Percentiles rank a stretch among this genome's conserved stretches.
Conservation (phyloP, 345 rosid genomes). For the Gossypium longicalyx region DNA sequence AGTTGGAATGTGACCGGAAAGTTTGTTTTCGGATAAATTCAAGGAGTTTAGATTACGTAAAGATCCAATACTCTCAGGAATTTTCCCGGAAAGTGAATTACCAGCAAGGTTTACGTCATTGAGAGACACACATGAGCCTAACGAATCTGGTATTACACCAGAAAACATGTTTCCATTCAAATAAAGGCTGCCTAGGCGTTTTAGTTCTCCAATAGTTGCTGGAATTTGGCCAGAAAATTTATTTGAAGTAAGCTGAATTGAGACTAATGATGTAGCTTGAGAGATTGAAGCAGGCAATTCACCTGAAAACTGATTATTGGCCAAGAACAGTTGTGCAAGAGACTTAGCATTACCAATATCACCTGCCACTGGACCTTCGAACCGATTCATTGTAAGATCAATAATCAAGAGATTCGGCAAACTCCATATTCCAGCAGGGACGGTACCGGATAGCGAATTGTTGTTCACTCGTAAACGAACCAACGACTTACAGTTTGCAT, state of each 20-base stretch:
- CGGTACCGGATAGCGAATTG: constrained; percentile 54
- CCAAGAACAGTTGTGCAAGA: constrained; percentile 46
- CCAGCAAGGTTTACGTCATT: constrained; percentile 46
- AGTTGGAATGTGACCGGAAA: constrained; percentile 68
- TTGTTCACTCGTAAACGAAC: constrained; percentile 55
- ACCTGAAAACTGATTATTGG: constrained; percentile 58
- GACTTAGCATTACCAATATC: constrained; percentile 57
- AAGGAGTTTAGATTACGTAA: constrained; percentile 52
- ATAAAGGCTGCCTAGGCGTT: constrained; percentile 42
- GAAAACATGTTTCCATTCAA: constrained; percentile 48
- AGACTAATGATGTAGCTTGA: constrained; percentile 48
- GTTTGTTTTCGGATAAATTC: constrained; percentile 60
- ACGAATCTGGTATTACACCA: constrained; percentile 51
- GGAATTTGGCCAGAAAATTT: constrained; percentile 55
- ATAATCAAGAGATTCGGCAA: constrained; percentile 55
- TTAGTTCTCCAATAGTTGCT: constrained; percentile 45
- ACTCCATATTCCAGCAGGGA: constrained; percentile 73
- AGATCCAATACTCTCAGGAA: constrained; percentile 52
- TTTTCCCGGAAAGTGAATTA: constrained; percentile 56
- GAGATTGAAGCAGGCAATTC: constrained; percentile 50
- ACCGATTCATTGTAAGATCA: constrained; percentile 57
- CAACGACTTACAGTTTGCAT: constrained; percentile 49
- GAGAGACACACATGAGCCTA: constrained; percentile 56
- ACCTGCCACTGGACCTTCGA: constrained; percentile 49
- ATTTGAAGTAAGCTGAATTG: constrained; percentile 45